Conservation (phyloP, 164 flowering plant genomes). For the Brasenia schreberi region DNA sequence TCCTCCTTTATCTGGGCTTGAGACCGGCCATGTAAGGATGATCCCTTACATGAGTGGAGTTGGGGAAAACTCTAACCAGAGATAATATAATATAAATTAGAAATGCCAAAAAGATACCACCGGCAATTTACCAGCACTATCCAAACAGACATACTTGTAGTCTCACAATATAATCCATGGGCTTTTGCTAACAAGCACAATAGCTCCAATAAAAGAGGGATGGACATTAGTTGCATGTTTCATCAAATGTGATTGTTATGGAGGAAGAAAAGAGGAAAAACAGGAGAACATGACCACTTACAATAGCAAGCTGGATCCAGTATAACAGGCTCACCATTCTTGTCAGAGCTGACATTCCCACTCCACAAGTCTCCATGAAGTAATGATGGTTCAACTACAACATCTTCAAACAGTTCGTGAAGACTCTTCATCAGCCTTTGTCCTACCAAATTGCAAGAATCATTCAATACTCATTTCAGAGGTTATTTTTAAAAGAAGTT, state of each 20-base stretch:
- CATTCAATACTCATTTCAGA: not conserved
- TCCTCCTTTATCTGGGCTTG: too few relatives aligned
- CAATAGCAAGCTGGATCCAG: slow-evolving; percentile 98
- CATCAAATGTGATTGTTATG: too few relatives aligned
- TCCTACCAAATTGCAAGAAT: slow-evolving; percentile 26
- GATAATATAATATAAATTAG: too few relatives aligned
- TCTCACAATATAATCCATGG: not conserved
- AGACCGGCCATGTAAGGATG: too few relatives aligned
- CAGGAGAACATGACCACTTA: slow-evolving; percentile 25
- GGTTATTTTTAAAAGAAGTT: too few relatives aligned
- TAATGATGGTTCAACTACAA: slow-evolving; percentile 75
- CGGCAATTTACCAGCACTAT: too few relatives aligned
- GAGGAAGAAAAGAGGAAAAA: not conserved
- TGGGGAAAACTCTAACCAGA: too few relatives aligned
- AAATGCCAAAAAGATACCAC: too few relatives aligned
- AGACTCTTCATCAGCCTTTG: slow-evolving; percentile 63
- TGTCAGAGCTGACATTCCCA: slow-evolving; percentile 80
- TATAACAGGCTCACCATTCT: slow-evolving; percentile 85
- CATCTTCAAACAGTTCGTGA: slow-evolving; percentile 60
- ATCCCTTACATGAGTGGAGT: too few relatives aligned
- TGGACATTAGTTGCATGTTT: too few relatives aligned
- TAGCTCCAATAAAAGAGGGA: too few relatives aligned
- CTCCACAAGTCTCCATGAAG: slow-evolving; percentile 99
- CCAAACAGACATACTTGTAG: too few relatives aligned
- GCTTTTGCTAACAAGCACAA: not conserved